Evolutionary conservation across 2,329 filamentous ascomycete genomes (phyloP), one percentile per base, ranked within the genome.

Genomic region (Cyphellophora attinorum): DNA sequence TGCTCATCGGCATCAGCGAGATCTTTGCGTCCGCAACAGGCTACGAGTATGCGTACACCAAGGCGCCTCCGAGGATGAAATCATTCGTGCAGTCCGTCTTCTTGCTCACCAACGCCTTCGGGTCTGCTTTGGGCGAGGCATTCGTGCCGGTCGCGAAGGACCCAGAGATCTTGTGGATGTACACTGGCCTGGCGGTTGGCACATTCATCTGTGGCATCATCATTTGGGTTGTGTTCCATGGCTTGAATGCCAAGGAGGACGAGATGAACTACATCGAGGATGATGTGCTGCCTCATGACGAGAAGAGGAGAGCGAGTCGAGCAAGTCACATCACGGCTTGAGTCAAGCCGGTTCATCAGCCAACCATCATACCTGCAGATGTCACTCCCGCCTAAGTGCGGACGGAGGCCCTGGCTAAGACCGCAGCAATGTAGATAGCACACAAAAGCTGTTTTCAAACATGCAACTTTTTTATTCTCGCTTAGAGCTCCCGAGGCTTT

Each of bases 41-140:
- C 42, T 67, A 81, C 8, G 79, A 84, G 52, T 83, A 83, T 46
- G 79, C 77, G 13, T 84, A 77, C 57, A 81, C 77, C 48, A 81
- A 83, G 57, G 79, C 79, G 0, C 79, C 79, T 2, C 69, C 70
- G 29, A 73, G 66, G 51, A 81, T 84, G 76, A 73, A 76, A 53
- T 76, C 71, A 0, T 74, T 72, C 11, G 68, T 77, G 17, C 64
- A 72, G 48, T 65, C 72, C 0, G 59, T 77, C 39, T 72, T 65
- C 46, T 57, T 76, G 6, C 64, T 77, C 42, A 76, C 70, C 45
- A 73, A 67, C 37, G 73, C 74, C 0, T 61, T 78, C 41, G 71
- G 69, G 3, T 65, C 65, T 23, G 72, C 72, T 2, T 57, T 85
- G 14, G 74, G 71, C 10, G 18, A 29, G 14, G 36, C 36, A 6